Base-by-base conservation (phyloP, 129 eudicot species). In the Saposhnikovia divaricata region DNA sequence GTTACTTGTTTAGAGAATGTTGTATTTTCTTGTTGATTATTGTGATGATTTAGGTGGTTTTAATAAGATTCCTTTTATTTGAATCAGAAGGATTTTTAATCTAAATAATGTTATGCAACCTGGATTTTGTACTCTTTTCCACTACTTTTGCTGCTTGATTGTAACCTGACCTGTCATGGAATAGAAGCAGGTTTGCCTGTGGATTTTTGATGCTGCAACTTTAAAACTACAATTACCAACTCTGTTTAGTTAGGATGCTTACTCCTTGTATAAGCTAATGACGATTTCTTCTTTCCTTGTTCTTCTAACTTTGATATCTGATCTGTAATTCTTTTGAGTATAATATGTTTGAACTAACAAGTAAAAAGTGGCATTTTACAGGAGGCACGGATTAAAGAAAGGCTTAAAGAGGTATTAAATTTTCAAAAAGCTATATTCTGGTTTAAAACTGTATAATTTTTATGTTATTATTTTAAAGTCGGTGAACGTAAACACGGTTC, bases 361-460 rank as follows among this genome's bases (percentile, higher is more conserved):
- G 45, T 84, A 16, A 76, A 61, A 8, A 15, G 27, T 72, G n/a
- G 3, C 72, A 57, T 75, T 48, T 78, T 84, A 44, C 93, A 92
- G 98, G 89, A 80, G 11, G 96, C 90, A 77, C 83, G 86, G 81
- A 86, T 87, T 12, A 90, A 87, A 85, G 85, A 87, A 79, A 83
- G 97, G 70, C 85, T 71, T 76, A 87, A 90, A 77, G 92, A 88
- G 98, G 98, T 94, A 89, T 78, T 31, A n/a, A 79, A 63, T 18
- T 75, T 46, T 46, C 40, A 12, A 23, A 1, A 44, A 73, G 27
- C 6, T 44, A 31, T 10, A 73, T 73, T 23, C 6, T 18, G 9
- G 18, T 73, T 11, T 16, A 15, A 23, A 10, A 43, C 8, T 13
- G 43, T n/a, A 4, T 2, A 61, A 0, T n/a, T n/a, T 7, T 59